Base-by-base conservation (phyloP, 306 rosid genomes). In the Castanopsis chinensis region DNA sequence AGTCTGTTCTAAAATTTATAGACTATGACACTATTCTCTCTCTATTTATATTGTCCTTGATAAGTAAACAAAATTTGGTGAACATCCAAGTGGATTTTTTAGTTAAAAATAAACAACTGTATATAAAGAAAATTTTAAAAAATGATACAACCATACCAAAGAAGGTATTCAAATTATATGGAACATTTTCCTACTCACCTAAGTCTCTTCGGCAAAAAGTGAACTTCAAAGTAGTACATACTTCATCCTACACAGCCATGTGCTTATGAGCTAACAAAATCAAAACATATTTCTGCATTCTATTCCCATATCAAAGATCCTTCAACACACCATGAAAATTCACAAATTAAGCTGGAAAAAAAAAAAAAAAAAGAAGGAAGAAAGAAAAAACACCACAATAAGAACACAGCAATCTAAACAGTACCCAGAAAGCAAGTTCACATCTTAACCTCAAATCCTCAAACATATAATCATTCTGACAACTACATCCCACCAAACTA, bases 371-470 rank as follows among this genome's bases (percentile, higher is more conserved):
- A 32, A 30, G 2, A 3, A 13, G 14, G 19, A 6, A 49, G 1
- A 43, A 27, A 71, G 5, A 30, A 4, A 49, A 9, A n/a, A 19
- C 72, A 61, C 33, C 28, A 18, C 37, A 55, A 49, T 49, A 49
- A 37, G 43, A 37, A 67, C 20, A 54, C 21, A 5, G n/a, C 12
- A 67, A 54, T 56, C 52, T 37, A 2, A 68, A 68, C 52, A 35
- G 37, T 20, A 35, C 75, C 28, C 69, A 63, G 61, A 45, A 20
- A 53, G 69, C 58, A 71, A 61, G 52, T 58, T 55, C 53, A 60
- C 54, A 58, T 61, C 30, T 52, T 65, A 70, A 71, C 59, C 83
- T 74, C 72, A 77, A 76, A 55, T 74, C 59, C 72, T 27, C 28
- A 41, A 18, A 35, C 70, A 32, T 5, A 78, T 51, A 74, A 71